Conservation (phyloP, 768 basidiomycete species). For the Strobilomyces echinocephalus region DNA sequence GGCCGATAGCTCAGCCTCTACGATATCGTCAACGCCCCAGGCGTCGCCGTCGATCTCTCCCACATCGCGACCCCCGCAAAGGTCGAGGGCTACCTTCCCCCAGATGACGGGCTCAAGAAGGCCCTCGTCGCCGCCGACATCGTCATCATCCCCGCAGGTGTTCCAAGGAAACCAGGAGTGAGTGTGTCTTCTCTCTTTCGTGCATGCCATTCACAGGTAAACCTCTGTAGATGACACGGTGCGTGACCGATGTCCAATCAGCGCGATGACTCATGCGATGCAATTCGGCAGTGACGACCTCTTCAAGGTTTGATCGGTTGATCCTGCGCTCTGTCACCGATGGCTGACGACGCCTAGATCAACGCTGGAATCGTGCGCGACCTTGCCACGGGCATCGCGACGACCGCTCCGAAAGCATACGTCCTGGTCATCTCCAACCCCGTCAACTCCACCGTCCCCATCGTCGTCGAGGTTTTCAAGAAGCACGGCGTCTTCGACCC, state of each 20-base stretch:
- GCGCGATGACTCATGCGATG: constrained; percentile 9
- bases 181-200: constrained; percentile 28
- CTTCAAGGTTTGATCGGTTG: constrained; percentile 68
- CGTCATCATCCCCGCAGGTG: constrained; percentile 94
- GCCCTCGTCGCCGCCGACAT: constrained; percentile 81
- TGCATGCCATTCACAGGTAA: not conserved
- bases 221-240: constrained; percentile 48
- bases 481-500: constrained; percentile 87
- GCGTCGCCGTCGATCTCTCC: constrained; percentile 91
- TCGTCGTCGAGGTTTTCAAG: constrained; percentile 94
- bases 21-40: constrained; percentile 98
- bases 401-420: constrained; percentile 79
- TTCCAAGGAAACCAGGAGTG: constrained; percentile 92
- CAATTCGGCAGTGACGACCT: constrained; percentile 70
- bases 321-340: not conserved
- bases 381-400: constrained; percentile 87
- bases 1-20: constrained; percentile 68
- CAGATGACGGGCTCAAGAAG: constrained; percentile 79
- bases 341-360: constrained; percentile 50
- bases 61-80: constrained; percentile 90
- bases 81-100: constrained; percentile 74
- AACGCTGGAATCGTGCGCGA: constrained; percentile 96
- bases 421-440: constrained; percentile 98
- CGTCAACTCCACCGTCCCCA: constrained; percentile 98
- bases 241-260: constrained; percentile 9